Evolutionary conservation across 305 asterid species (phyloP), one percentile per base, ranked within the genome.

Genomic region (Coffea humblotiana): DNA sequence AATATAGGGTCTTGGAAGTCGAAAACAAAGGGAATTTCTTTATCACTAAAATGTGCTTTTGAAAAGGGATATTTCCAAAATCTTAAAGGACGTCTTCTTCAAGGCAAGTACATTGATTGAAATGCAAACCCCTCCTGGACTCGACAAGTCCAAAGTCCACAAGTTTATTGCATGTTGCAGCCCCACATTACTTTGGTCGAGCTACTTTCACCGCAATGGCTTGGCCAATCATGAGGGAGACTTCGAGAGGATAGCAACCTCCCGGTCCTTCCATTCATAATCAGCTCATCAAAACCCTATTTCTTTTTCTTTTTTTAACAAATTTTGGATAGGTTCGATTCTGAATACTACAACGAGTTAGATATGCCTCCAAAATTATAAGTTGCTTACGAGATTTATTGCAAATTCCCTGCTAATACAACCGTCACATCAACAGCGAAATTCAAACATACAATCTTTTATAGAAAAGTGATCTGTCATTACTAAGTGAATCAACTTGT

Each of bases 11-110:
- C 63, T 80, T 69, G 84, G 80, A 78, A 79, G 81, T 75, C 63
- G 81, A 77, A 40, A 80, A 72, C 77, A 75, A 80, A 82, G 76
- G 80, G 87, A 84, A 85, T 87, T 85, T 88, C 76, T 84, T 84
- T 85, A 64, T 54, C 64, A 63, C 65, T 65, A 77, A 79, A 81
- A 85, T 29, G 83, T 80, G 79, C 86, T 87, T 84, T 87, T 51
- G 61, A 2, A 72, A 84, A 87, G 82, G 71, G 78, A 58, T 74
- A 70, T 76, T 71, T 43, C 51, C 69, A 67, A 80, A 80, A 78
- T 40, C 69, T 72, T 69, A 73, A 66, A 74, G 71, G 85, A 40
- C 75, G 85, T 78, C 77, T 56, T 77, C 65, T 78, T 27, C 76
- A 72, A 45, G 75, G 29, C 18, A 40, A 75, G 63, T 61, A 79